These are phyloP conservation scores for Tricholoma furcatifolium DNA, from an alignment of 768 basidiomycete genomes.

Conservation along the genomic window DNA sequence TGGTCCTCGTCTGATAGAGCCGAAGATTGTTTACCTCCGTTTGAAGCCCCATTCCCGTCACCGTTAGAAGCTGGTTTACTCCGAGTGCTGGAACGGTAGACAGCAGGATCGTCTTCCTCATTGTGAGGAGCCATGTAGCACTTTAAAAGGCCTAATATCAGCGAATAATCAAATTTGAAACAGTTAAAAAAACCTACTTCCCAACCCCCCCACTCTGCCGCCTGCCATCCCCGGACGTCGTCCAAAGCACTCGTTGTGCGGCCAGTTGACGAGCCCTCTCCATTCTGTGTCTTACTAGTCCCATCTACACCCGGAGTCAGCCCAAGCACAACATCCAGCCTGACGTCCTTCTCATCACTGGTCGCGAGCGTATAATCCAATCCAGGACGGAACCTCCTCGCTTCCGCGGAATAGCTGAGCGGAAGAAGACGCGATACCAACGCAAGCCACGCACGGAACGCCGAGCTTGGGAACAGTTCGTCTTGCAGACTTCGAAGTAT, in stretches of 20 bases:
- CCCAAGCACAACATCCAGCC: constrained; percentile 84
- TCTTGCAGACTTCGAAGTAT: constrained; percentile 71
- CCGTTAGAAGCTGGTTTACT: constrained; percentile 29
- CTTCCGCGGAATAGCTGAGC: constrained; percentile 70
- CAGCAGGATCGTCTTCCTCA: constrained; percentile 93
- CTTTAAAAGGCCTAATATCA: constrained; percentile 32
- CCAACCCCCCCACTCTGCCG: constrained; percentile 89
- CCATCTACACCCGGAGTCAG: constrained; percentile 64
- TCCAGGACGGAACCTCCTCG: constrained; percentile 87
- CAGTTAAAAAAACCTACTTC: constrained; percentile 53
- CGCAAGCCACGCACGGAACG: constrained; percentile 91
- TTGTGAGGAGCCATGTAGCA: constrained; percentile 96
- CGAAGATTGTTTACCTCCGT: constrained; percentile 17
- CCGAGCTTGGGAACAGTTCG: constrained; percentile 71
- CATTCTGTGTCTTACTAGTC: constrained; percentile 20
- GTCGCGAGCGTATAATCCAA: constrained; percentile 95
- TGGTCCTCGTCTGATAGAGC: constrained; percentile 35
- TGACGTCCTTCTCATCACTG: constrained; percentile 75
- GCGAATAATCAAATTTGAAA: constrained; percentile 3
- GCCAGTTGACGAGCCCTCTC: constrained; percentile 24
- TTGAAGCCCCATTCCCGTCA: not conserved
- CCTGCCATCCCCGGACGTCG: constrained; percentile 56
- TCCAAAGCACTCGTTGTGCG: constrained; percentile 25
- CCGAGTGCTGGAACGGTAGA: constrained; percentile 71
- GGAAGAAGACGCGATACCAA: constrained; percentile 73